Percentiles rank a stretch among this genome's conserved stretches.
Conservation (phyloP, 2,329 filamentous ascomycete genomes). For the Colletotrichum paranaense region DNA sequence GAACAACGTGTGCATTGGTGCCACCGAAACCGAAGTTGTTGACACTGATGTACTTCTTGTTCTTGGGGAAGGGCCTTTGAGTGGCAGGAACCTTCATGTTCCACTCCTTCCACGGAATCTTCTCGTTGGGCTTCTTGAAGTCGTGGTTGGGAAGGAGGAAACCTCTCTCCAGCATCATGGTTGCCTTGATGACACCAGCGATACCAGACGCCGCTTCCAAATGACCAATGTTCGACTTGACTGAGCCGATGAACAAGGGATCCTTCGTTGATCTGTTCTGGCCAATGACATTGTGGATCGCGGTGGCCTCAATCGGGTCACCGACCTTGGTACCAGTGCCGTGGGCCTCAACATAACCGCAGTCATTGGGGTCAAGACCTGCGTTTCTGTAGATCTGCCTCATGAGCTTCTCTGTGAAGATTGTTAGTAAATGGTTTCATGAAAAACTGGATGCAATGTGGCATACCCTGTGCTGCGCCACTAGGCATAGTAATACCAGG, state of each 20-base stretch:
- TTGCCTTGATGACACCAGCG: conserved; percentile 62
- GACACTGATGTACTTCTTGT: conserved; percentile 62
- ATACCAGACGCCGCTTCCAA: conserved; percentile 64
- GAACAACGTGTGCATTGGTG: conserved; percentile 57
- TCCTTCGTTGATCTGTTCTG: conserved; percentile 35
- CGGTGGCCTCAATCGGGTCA: conserved; percentile 65
- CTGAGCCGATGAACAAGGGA: conserved; percentile 58
- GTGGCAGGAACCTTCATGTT: conserved; percentile 58
- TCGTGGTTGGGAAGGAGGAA: conserved; percentile 62
- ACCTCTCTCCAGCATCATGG: conserved; percentile 61
- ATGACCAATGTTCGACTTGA: conserved; percentile 65
- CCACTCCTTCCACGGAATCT: conserved; percentile 62
- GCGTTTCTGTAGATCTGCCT: conserved; percentile 47
- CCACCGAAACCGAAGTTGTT: conserved; percentile 60
- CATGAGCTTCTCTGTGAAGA: conserved; percentile 51
- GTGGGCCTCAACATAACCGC: conserved; percentile 60
- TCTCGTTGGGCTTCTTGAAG: conserved; percentile 60
- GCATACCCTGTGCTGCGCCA: conserved; percentile 54
- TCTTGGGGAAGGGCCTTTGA: conserved; percentile 57
- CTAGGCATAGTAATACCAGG: conserved; percentile 69
- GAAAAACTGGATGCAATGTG: background rate
- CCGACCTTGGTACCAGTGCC: conserved; percentile 67
- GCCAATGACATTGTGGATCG: conserved; percentile 57
- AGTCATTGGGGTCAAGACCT: conserved; percentile 40
- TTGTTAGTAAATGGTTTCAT: conserved; percentile 34